phyloP scores from a whole-genome alignment of 2,329 filamentous ascomycete genomes.

The Monilinia fructicola region DNA sequence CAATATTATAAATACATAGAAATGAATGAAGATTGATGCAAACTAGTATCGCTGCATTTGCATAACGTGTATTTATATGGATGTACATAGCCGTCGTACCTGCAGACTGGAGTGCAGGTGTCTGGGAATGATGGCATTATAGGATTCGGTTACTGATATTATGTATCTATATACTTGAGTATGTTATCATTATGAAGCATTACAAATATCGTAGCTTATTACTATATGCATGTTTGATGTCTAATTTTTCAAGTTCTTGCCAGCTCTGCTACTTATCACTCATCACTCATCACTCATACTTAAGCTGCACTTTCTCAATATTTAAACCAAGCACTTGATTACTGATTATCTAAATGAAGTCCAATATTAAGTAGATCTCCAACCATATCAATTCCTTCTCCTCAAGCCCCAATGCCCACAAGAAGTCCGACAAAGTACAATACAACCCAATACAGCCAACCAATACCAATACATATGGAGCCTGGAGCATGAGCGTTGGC shows the following conservation, averaged over 20 bases:
- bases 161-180: no score
- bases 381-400: neutral
- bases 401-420: conserved; percentile 2
- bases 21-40: conserved; percentile 8
- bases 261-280: neutral
- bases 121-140: neutral
- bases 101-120: conserved; percentile 10
- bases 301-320: neutral
- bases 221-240: no score
- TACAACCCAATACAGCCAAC: neutral
- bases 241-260: no score
- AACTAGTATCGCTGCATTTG: neutral
- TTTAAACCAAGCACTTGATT: neutral
- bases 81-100: conserved; percentile 17
- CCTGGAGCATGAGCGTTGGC: neutral
- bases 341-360: conserved; percentile 13
- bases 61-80: neutral
- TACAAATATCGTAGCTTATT: no score
- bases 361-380: conserved; percentile 1
- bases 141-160: neutral
- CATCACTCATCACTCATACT: neutral
- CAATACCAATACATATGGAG: conserved; percentile 13
- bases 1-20: neutral
- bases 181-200: no score
- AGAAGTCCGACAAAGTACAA: conserved; percentile 3